These are phyloP conservation scores for Ormosia emarginata DNA, from an alignment of 306 rosid species.

Conservation along the genomic window DNA sequence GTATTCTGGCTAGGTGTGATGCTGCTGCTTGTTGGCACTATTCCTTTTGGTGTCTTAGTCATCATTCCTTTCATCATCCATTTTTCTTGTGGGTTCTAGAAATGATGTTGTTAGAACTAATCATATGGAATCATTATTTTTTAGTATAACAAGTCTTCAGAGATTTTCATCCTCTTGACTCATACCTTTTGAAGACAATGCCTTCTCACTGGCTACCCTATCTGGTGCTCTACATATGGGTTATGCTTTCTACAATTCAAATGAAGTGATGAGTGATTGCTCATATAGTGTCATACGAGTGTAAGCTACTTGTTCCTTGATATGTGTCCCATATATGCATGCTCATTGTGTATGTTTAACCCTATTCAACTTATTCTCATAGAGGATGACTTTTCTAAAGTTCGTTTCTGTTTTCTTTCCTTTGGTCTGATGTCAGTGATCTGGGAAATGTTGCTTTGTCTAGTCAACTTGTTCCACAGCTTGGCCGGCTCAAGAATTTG, in stretches of 20 bases:
- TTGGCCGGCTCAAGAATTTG: conserved; percentile 92
- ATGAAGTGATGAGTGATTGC: not conserved
- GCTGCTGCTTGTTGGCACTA: not conserved
- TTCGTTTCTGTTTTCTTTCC: conserved; percentile 21
- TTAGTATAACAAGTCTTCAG: not conserved
- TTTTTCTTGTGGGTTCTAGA: conserved; percentile 1
- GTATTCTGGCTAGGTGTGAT: not conserved
- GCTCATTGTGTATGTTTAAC: not conserved
- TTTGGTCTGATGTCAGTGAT: conserved; percentile 55
- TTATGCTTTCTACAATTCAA: conserved; percentile 9
- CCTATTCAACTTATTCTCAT: not conserved
- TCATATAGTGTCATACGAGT: conserved; percentile 80
- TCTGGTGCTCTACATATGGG: not conserved
- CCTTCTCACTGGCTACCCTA: not conserved
- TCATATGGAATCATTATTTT: not conserved
- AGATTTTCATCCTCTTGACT: conserved; percentile 7
- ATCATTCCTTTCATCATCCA: not conserved
- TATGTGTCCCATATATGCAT: not conserved
- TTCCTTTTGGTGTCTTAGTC: not conserved
- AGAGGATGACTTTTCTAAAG: conserved; percentile 15
- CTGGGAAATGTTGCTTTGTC: conserved; percentile 96
- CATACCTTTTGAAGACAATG: conserved; percentile 21
- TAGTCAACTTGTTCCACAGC: conserved; percentile 92
- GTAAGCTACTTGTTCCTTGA: conserved; percentile 49
- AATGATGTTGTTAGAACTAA: not conserved